These are phyloP conservation scores for Astragalus glycyphyllos DNA, from an alignment of 306 rosid species.

Conservation along the genomic window DNA sequence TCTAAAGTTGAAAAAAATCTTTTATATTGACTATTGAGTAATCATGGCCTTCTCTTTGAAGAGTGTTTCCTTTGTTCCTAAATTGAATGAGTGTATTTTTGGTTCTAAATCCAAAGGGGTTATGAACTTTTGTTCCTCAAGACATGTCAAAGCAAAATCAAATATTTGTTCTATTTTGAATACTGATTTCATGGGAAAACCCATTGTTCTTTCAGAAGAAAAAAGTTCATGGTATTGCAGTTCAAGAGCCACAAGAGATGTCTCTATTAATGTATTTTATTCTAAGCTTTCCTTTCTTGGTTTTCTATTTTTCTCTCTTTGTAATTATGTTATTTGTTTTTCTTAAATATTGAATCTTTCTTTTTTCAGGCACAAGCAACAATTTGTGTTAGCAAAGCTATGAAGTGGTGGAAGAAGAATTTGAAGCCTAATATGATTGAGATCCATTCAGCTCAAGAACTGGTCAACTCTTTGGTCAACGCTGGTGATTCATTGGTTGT, in stretches of 20 bases:
- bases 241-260: constrained; percentile 41
- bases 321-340: not conserved
- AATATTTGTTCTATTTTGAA: constrained; percentile 41
- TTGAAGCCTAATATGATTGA: constrained; percentile 72
- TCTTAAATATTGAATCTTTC: not conserved
- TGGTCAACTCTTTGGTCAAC: constrained; percentile 59
- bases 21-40: not conserved
- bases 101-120: constrained; percentile 6
- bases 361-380: constrained; percentile 67
- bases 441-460: constrained; percentile 73
- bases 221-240: constrained; percentile 40
- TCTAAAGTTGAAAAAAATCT: constrained; percentile 21
- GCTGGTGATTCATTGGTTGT: constrained; percentile 87
- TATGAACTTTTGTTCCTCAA: constrained; percentile 31
- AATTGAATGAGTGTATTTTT: constrained; percentile 46
- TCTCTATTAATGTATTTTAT: constrained; percentile 58
- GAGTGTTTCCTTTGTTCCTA: constrained; percentile 50
- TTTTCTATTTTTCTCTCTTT: constrained; percentile 9
- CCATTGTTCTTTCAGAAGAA: constrained; percentile 45
- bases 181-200: constrained; percentile 54
- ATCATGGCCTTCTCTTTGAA: constrained; percentile 55
- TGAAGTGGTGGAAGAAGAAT: constrained; percentile 85
- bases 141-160: constrained; percentile 35
- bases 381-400: constrained; percentile 56
- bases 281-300: constrained; percentile 21